A percentile compares a stretch with the other conserved stretches of the same genome.
Conservation (phyloP, 495 filamentous ascomycete species). For the Neurospora sublineolata region DNA sequence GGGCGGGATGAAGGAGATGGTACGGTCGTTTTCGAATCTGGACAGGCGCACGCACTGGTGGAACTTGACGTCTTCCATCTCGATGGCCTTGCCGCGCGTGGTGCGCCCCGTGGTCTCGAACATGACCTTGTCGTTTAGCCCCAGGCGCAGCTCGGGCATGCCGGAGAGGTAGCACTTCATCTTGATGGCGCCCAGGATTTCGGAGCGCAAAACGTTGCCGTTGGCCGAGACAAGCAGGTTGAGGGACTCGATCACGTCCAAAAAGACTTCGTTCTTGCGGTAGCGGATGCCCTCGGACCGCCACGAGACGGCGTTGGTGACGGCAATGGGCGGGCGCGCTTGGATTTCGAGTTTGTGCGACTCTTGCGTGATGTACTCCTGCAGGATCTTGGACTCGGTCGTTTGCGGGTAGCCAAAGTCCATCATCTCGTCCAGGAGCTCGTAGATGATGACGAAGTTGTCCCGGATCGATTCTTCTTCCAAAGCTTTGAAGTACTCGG, state of each 20-base stretch:
- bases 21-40: conserved; percentile 95
- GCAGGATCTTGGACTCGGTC: conserved; percentile 96
- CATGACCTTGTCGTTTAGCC: conserved; percentile 99
- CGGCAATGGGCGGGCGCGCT: conserved; percentile 97
- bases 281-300: conserved; percentile 96
- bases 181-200: conserved; percentile 95
- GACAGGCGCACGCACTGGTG: conserved; percentile 96
- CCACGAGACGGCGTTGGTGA: conserved; percentile 98
- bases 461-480: conserved; percentile 99
- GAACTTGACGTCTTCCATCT: conserved; percentile 99
- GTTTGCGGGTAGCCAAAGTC: conserved; percentile 99
- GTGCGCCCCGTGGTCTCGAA: conserved; percentile 96
- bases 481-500: conserved; percentile 98
- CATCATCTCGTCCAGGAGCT: conserved; percentile 99
- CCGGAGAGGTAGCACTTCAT: conserved; percentile 99
- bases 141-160: conserved; percentile 93
- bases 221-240: conserved; percentile 92
- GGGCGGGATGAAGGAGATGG: conserved; percentile 97
- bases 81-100: conserved; percentile 90
- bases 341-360: conserved; percentile 97
- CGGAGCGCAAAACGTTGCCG: conserved; percentile 90
- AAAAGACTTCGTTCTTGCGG: conserved; percentile 74
- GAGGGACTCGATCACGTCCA: conserved; percentile 93
- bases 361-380: conserved; percentile 99
- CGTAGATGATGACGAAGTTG: conserved; percentile 99